A percentile compares a stretch with the other conserved stretches of the same genome.
Evolutionary conservation across 108 stramenopile genomes (phyloP).

Genomic region (Fragilaria crotonensis): DNA sequence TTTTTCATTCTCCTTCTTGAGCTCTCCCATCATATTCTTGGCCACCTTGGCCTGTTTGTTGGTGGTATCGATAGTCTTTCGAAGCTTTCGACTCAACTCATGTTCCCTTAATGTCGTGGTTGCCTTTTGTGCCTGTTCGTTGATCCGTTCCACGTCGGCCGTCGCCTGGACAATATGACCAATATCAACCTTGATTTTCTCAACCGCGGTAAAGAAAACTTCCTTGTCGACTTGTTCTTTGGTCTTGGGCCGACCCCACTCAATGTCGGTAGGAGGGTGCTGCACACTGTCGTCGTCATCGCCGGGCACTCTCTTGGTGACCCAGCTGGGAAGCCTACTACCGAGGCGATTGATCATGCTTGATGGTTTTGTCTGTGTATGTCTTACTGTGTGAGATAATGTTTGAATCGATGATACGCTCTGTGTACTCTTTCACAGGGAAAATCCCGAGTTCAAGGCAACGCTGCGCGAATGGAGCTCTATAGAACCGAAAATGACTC

Average conservation of each 20-base stretch:
- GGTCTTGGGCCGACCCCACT: constrained; percentile 5
- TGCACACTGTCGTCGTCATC: constrained; percentile 1
- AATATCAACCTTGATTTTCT: constrained; percentile 72
- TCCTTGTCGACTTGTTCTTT: constrained; percentile 7
- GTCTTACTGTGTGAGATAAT: too few species aligned
- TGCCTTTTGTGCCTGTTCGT: constrained; percentile 70
- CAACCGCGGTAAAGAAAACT: constrained; percentile 78
- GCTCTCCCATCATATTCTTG: constrained; percentile 64
- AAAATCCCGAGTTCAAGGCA: too few species aligned
- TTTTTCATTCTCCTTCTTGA: constrained; percentile 81
- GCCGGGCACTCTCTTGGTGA: constrained; percentile 8
- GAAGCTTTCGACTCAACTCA: constrained; percentile 51
- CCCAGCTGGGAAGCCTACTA: constrained; percentile 1
- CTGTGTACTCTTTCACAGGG: too few species aligned
- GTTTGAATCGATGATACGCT: too few species aligned
- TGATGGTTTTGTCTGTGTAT: too few species aligned
- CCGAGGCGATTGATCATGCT: neutral
- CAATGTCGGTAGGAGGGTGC: neutral
- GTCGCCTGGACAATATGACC: constrained; percentile 62
- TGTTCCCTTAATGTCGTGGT: constrained; percentile 74
- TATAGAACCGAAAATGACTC: too few species aligned
- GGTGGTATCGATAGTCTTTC: constrained; percentile 59
- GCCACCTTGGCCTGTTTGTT: constrained; percentile 77
- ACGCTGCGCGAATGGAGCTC: too few species aligned
- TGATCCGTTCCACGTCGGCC: constrained; percentile 55